Evolutionary conservation across 2,329 filamentous ascomycete species (phyloP), one percentile per base, ranked within the genome.

Genomic region (Colletotrichum eleusines): DNA sequence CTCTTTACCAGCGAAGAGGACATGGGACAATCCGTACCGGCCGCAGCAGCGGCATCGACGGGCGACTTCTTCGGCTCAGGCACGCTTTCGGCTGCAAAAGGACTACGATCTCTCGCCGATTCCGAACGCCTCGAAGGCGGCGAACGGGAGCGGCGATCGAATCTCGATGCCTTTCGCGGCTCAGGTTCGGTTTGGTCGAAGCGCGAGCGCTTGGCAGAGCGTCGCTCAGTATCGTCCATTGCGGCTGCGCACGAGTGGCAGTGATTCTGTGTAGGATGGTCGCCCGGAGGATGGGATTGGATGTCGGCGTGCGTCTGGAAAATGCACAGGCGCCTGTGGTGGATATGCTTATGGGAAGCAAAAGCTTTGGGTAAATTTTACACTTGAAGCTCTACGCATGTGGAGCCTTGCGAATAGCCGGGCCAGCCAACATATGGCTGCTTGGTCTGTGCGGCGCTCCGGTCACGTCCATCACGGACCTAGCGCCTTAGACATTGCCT

Each of bases 141-240:
- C 40, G 94, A 97, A 74, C 94, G 92, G 69, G 96, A 98, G 76
- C 96, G 92, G 76, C 95, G 90, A 82, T 98, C 95, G 81, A 97
- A 98, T 79, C 95, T 90, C 60, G 94, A 97, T 53, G 88, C 78
- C 75, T 90, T 87, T 77, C 91, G 91, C 68, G 92, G 90, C 78
- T 96, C 94, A 7, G 93, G 90, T 79, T 95, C 94, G 57, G 91
- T 96, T 81, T 97, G 94, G 80, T 98, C 95, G 82, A 98, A 98
- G 81, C 95, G 94, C 78, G 94, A 97, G 73, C 94, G 92, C 86
- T 97, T 97, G 72, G 86, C 84, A 72, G 85, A 86, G 73, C 90
- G 89, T 79, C 91, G 89, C 75, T 95, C 92, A 73, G 91, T 87
- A 77, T 96, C 94, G 75, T 92, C 90, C 94, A 97, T 84, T 65